Evolutionary conservation across 1,139 yeast genomes (phyloP), one percentile per base, ranked within the genome.

Genomic region (Keqinozyma sinolaborantium): DNA sequence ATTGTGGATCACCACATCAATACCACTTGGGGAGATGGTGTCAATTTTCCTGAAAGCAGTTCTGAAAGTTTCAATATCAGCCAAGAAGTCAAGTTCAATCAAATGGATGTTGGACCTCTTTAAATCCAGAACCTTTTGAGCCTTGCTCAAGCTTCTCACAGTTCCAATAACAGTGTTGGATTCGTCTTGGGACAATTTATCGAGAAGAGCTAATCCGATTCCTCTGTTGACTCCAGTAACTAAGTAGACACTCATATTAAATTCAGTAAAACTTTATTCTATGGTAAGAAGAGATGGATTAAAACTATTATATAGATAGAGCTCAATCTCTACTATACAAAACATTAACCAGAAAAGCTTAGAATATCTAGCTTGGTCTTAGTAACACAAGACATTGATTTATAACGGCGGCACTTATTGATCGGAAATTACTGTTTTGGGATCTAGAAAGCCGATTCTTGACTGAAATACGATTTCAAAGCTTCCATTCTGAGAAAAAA

Each of bases 221-320:
- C 50, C 55, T 12, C 58, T 58, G n/a, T 42, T 47, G 14, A 50
- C 47, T 1, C 57, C 57, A n/a, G 53, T 35, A 12, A 51, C 43
- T 12, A 49, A 46, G 25, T 30, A 35, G 24, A 38, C 33, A 19
- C 29, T 28, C 29, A 25, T 30, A 11, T 36, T 19, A n/a, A n/a
- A n/a, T n/a, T n/a, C n/a, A n/a, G n/a, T n/a, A n/a, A n/a, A n/a
- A n/a, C n/a, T n/a, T n/a, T n/a, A n/a, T n/a, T n/a, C n/a, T n/a
- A n/a, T n/a, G n/a, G n/a, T n/a, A n/a, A n/a, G n/a, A n/a, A n/a
- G n/a, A n/a, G n/a, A n/a, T n/a, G n/a, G n/a, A n/a, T n/a, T n/a
- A n/a, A n/a, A n/a, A n/a, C n/a, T n/a, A n/a, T n/a, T n/a, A n/a
- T n/a, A n/a, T n/a, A n/a, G n/a, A n/a, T n/a, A n/a, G n/a, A n/a